Percentiles rank a stretch among this genome's conserved stretches.
phyloP scores from a whole-genome alignment of 2,329 filamentous ascomycete genomes.

The Mollisia scopiformis region DNA sequence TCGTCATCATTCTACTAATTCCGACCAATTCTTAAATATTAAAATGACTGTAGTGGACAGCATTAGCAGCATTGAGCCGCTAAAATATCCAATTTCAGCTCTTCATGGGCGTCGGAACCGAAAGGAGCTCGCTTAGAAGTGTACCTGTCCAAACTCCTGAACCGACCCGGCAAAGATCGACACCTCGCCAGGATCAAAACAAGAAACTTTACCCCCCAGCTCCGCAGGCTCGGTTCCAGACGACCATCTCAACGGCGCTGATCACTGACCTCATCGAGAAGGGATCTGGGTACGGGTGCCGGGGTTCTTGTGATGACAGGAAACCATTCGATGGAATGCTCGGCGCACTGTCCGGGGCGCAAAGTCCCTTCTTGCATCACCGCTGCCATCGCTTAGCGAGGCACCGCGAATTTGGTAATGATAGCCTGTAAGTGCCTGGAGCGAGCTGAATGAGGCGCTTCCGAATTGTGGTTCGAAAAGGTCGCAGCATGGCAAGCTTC shows the following conservation, averaged over 20 bases:
- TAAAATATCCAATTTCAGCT: not conserved
- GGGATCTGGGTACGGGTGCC: not conserved
- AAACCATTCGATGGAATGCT: not conserved
- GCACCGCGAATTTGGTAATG: not conserved
- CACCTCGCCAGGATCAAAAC: not conserved
- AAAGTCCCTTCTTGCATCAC: not conserved
- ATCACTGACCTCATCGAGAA: slow-evolving; percentile 2
- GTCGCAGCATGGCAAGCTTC: not conserved
- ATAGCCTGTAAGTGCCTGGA: not conserved
- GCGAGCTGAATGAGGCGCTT: not conserved
- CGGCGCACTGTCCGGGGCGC: not conserved
- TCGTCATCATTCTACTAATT: not conserved
- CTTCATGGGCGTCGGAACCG: not conserved
- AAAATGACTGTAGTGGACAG: not conserved
- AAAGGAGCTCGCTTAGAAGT: not conserved
- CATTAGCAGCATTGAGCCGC: not conserved
- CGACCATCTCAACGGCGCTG: not conserved
- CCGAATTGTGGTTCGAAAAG: not conserved
- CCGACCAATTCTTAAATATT: not conserved
- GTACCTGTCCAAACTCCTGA: not conserved
- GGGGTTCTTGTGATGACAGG: not conserved
- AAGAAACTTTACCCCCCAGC: not conserved
- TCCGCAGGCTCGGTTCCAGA: not conserved
- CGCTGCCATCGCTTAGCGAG: not conserved
- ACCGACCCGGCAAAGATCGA: not conserved